Base-by-base conservation (phyloP, 352 stramenopile genomes). In the Phytophthora brassicae region DNA sequence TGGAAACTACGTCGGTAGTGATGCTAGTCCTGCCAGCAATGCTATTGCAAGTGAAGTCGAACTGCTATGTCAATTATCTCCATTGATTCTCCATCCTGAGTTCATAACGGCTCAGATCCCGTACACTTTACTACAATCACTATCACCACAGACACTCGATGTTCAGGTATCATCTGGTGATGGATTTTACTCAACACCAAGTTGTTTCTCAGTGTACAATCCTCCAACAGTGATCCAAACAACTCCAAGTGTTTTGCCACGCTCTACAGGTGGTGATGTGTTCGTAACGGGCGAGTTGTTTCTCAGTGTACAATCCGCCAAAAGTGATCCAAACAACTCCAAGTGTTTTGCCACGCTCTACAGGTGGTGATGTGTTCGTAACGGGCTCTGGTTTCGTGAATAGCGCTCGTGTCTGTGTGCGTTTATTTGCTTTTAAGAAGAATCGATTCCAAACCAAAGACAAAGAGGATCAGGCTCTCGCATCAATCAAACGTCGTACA, bases 91-190 rank as follows among this genome's bases (percentile, higher is more conserved):
- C 8, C 56, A 78, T 31, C 17, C 71, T 1, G 75, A 84, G 8
- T 68, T 66, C 31, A 77, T 86, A 4, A 56, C 73, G 11, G 77
- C 70, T 53, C n/a, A 70, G 60, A 17, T 78, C 74, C 54, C 49
- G 26, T 9, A 46, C 29, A 17, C 31, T 5, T 26, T 72, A 14
- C 52, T 72, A 6, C 12, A n/a, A 5, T 33, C 64, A 14, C 23
- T 69, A 43, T 61, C 65, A 0, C 66, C 79, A 0, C 73, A 87
- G n/a, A 53, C 39, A 14, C 47, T 91, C 1, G 56, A 72, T 26
- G 70, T 89, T 0, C 79, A 91, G 42, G 78, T 91, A 9, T 91
- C 81, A 0, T 88, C 81, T 7, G 81, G 78, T 0, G 81, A 86
- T 43, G 72, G 73, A 7, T 74, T 81, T 52, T 89, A 74, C 47